A percentile compares a stretch with the other conserved stretches of the same genome.
phyloP scores from a whole-genome alignment of 2,329 filamentous ascomycete species.

The Colletotrichum sp. region DNA sequence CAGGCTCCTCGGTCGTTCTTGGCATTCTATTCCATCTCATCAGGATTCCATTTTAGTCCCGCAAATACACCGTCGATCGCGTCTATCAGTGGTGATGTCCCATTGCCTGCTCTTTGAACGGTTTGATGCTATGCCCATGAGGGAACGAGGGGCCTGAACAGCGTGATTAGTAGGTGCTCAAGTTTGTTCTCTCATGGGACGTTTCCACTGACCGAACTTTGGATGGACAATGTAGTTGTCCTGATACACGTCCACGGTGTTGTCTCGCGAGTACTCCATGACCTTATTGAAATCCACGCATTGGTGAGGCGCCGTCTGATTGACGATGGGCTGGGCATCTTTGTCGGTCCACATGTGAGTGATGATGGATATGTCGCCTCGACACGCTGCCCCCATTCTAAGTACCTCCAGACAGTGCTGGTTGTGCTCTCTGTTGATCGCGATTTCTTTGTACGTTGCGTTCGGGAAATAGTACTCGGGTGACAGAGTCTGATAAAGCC shows the following conservation, averaged over 20 bases:
- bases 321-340: constrained; percentile 16
- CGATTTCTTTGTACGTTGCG: constrained; percentile 1
- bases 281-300: constrained; percentile 10
- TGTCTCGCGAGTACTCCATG: constrained; percentile 11
- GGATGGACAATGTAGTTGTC: constrained; percentile 20
- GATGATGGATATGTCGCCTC: constrained; percentile 18
- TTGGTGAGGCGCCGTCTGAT: constrained; percentile 18
- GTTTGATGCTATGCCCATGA: constrained; percentile 16
- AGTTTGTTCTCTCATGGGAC: neutral
- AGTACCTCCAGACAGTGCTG: constrained; percentile 18
- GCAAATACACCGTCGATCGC: neutral
- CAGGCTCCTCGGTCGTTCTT: neutral
- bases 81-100: neutral
- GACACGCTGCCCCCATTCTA: constrained; percentile 17
- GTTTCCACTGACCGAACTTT: constrained; percentile 1
- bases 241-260: constrained; percentile 11
- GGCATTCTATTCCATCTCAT: neutral
- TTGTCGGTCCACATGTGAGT: constrained; percentile 22
- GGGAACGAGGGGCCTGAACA: constrained; percentile 12
- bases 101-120: constrained; percentile 16
- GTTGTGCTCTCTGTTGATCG: constrained; percentile 16
- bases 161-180: neutral
- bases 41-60: neutral
- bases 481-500: constrained; percentile 13
- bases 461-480: constrained; percentile 18